Evolutionary conservation across 2,329 filamentous ascomycete species (phyloP).

Genomic region (Neofusicoccum parvum): DNA sequence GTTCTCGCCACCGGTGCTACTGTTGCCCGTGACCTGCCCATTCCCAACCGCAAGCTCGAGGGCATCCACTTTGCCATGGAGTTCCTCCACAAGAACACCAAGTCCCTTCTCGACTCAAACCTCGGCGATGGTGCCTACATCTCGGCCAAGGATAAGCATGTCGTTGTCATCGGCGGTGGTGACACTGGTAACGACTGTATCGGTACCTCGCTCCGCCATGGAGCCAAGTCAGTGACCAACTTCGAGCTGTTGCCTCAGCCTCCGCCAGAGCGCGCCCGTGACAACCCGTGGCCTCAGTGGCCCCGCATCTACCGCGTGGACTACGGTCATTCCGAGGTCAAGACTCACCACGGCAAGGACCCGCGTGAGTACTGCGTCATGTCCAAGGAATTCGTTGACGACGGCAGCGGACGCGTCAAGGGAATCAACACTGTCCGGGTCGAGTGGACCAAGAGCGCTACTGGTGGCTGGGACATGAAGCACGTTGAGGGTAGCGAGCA

Average conservation of each 20-base stretch:
- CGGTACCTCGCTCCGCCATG: slow-evolving; percentile 92
- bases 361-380: slow-evolving; percentile 98
- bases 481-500: slow-evolving; percentile 90
- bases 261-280: slow-evolving; percentile 82
- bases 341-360: slow-evolving; percentile 93
- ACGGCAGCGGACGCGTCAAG: slow-evolving; percentile 84
- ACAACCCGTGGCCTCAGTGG: slow-evolving; percentile 99
- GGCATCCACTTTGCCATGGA: slow-evolving; percentile 97
- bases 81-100: slow-evolving; percentile 96
- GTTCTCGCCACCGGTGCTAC: slow-evolving; percentile 92
- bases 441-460: slow-evolving; percentile 89
- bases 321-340: slow-evolving; percentile 94
- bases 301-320: slow-evolving; percentile 97
- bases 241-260: slow-evolving; percentile 95
- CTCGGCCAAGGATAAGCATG: slow-evolving; percentile 92
- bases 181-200: slow-evolving; percentile 99
- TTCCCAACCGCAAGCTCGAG: slow-evolving; percentile 82
- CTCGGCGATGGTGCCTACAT: slow-evolving; percentile 84
- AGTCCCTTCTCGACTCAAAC: slow-evolving; percentile 91
- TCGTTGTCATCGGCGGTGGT: slow-evolving; percentile 95
- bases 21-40: slow-evolving; percentile 88
- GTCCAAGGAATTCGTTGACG: slow-evolving; percentile 94
- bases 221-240: slow-evolving; percentile 93
- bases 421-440: slow-evolving; percentile 95
- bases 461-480: slow-evolving; percentile 98